Evolutionary conservation across 2,329 filamentous ascomycete species (phyloP).

Genomic region (Arthroderma uncinatum): DNA sequence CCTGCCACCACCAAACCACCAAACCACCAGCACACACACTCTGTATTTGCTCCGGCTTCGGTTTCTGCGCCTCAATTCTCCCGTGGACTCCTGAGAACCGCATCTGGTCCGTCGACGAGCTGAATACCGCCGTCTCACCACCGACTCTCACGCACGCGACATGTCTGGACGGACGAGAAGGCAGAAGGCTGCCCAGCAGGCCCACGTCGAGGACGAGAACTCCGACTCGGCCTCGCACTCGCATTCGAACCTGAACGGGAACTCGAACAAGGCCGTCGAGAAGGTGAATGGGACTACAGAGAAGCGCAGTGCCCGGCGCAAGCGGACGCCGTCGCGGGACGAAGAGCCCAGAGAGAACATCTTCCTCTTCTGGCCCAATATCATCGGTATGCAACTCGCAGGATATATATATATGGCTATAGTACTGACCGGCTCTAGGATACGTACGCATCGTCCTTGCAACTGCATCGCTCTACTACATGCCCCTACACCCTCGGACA

Average conservation of each 20-base stretch:
- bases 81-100: not conserved
- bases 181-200: constrained; percentile 24
- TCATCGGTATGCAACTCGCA: constrained; percentile 51
- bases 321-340: not conserved
- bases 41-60: no score
- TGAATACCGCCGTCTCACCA: not conserved
- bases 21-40: no score
- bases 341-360: constrained; percentile 53
- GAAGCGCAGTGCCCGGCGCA: constrained; percentile 7
- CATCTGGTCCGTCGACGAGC: not conserved
- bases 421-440: constrained; percentile 38
- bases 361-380: constrained; percentile 69
- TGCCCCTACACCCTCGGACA: constrained; percentile 95
- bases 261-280: constrained; percentile 17
- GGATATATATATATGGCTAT: no score
- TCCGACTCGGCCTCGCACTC: constrained; percentile 19
- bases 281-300: not conserved
- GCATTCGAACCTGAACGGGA: constrained; percentile 23
- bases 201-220: constrained; percentile 6
- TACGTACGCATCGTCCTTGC: constrained; percentile 71
- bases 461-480: constrained; percentile 91
- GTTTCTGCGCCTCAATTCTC: not conserved
- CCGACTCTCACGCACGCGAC: not conserved
- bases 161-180: constrained; percentile 25
- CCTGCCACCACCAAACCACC: no score